phyloP scores from a whole-genome alignment of 2,329 filamentous ascomycete species.

The Penicillium sp. region DNA sequence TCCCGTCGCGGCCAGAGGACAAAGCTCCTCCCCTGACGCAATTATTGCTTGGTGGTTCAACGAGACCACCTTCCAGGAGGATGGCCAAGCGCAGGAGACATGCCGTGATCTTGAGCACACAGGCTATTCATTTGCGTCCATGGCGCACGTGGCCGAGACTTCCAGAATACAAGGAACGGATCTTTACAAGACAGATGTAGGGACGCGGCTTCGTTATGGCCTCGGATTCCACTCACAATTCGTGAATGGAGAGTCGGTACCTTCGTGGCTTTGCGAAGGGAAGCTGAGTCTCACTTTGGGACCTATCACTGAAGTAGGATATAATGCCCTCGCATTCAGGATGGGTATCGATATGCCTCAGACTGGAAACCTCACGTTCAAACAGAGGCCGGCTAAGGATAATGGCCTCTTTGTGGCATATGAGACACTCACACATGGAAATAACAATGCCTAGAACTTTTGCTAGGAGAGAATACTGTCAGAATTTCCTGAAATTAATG shows the following conservation, averaged over 20 bases:
- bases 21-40: conserved; percentile 2
- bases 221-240: conserved; percentile 30
- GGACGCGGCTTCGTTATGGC: conserved; percentile 24
- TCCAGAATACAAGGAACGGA: conserved; percentile 33
- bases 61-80: not conserved
- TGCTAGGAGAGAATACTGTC: no score
- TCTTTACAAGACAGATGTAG: conserved; percentile 25
- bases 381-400: conserved; percentile 21
- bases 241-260: conserved; percentile 15
- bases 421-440: conserved; percentile 22
- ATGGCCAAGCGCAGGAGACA: conserved; percentile 28
- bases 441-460: conserved; percentile 6
- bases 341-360: conserved; percentile 28
- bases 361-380: conserved; percentile 22
- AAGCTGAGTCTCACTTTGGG: conserved; percentile 16
- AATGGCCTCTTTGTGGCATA: conserved; percentile 21
- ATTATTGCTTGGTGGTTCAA: not conserved
- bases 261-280: conserved; percentile 21
- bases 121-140: conserved; percentile 30
- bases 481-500: no score
- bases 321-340: conserved; percentile 28
- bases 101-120: conserved; percentile 35
- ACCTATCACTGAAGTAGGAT: conserved; percentile 31
- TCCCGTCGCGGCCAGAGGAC: conserved; percentile 17
- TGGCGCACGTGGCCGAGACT: conserved; percentile 34